Base-by-base conservation (phyloP, 2,329 filamentous ascomycete species). In the Pezicula rhizophila region DNA sequence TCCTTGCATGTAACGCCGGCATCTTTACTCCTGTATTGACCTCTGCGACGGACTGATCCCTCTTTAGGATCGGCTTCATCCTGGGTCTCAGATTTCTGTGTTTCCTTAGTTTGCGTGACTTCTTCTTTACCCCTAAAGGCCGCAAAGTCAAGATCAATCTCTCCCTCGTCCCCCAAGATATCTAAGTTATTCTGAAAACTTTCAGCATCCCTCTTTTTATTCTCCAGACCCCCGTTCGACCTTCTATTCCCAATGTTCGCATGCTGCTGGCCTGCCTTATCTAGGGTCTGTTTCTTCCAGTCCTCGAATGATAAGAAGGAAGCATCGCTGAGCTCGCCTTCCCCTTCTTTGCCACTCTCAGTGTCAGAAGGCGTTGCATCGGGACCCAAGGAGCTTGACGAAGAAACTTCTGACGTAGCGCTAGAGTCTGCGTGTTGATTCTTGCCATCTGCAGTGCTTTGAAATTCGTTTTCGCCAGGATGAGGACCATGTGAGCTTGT, bases 1-100 rank as follows among this genome's bases (percentile, higher is more conserved):
- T 97, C 93, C 68, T 97, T 97, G 77, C 92, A 96, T 0, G 93
- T 99, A 66, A 89, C 96, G 7, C 93, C 93, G 4, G 93, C 93
- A 66, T 97, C 91, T 67, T 95, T 96, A 63, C 87, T 90, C 34
- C 89, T 79, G 52, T 82, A 58, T 41, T 60, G 56, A n/a, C 62
- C 61, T 23, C 51, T 62, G 38, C 35, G 55, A 42, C 48, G 51
- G 18, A 43, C 57, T 38, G 46, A 50, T 40, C 47, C 52, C 39
- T 60, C 64, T 51, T 61, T 61, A n/a, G 63, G 64, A 10, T 54
- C 53, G 41, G 28, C 49, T 39, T 42, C 50, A n/a, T 51, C 46
- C 17, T 17, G 35, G 8, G 34, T 43, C 18, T 50, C 50, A 20
- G 43, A 8, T 23, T 47, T 43, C 38, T 57, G 50, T 51, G 42